Conservation (phyloP, 2,329 filamentous ascomycete genomes). For the Phoma sp. region DNA sequence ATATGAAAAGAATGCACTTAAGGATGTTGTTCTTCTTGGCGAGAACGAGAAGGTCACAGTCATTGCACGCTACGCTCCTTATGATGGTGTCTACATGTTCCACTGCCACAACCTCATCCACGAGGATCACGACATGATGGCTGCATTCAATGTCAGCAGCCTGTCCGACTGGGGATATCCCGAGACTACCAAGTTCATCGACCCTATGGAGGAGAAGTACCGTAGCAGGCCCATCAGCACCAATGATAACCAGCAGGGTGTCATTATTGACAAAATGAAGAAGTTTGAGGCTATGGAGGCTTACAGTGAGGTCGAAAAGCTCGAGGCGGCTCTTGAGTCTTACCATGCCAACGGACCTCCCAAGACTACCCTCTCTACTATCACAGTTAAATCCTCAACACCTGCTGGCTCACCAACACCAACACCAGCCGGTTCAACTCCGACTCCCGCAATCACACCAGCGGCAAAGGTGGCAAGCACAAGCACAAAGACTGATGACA, state of each 20-base stretch:
- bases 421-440: not conserved
- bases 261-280: conserved; percentile 32
- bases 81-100: conserved; percentile 61
- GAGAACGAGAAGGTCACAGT: conserved; percentile 53
- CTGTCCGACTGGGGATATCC: conserved; percentile 44
- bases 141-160: conserved; percentile 52
- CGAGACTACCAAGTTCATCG: conserved; percentile 44
- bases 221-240: conserved; percentile 32
- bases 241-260: conserved; percentile 28
- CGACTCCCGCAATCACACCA: conserved; percentile 8
- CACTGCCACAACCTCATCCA: conserved; percentile 57
- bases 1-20: conserved; percentile 64
- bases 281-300: conserved; percentile 40
- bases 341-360: conserved; percentile 36
- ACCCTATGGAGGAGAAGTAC: conserved; percentile 43
- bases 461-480: conserved; percentile 6
- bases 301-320: conserved; percentile 33
- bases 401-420: not conserved
- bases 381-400: conserved; percentile 4
- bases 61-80: conserved; percentile 43
- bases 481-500: conserved; percentile 10
- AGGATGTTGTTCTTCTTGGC: conserved; percentile 66
- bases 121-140: conserved; percentile 58
- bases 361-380: conserved; percentile 28
- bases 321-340: conserved; percentile 36